phyloP scores from a whole-genome alignment of 1,139 yeast species.

The Kluyveromyces sp. region DNA sequence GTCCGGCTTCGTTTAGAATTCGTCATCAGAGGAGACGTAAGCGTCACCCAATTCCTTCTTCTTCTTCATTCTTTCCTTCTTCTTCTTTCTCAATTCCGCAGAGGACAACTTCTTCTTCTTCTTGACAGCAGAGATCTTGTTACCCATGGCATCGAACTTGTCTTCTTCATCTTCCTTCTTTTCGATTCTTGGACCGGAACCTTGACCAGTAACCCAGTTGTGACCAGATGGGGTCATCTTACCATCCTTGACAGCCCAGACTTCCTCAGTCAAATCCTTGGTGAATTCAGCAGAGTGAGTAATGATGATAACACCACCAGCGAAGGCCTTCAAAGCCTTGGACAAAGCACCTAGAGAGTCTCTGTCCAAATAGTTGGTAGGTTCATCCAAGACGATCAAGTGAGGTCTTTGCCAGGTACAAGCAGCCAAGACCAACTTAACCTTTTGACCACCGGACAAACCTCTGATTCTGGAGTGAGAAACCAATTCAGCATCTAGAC shows the following conservation, averaged over 20 bases:
- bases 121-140: constrained; percentile 94
- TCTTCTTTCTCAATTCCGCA: constrained; percentile 99
- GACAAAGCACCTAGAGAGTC: constrained; percentile 99
- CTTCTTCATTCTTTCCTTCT: constrained; percentile 99
- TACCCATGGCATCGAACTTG: constrained; percentile 99
- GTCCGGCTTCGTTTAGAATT: constrained; percentile 18
- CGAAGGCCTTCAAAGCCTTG: constrained; percentile 96
- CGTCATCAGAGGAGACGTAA: constrained; percentile 91
- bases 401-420: constrained; percentile 99
- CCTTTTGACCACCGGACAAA: constrained; percentile 99
- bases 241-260: constrained; percentile 99
- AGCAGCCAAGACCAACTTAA: constrained; percentile 98
- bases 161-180: constrained; percentile 97
- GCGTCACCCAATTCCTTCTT: constrained; percentile 99
- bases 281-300: constrained; percentile 99
- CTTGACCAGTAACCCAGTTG: constrained; percentile 99
- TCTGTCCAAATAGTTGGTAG: constrained; percentile 98
- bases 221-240: constrained; percentile 99
- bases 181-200: constrained; percentile 97
- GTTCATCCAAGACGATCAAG: constrained; percentile 97
- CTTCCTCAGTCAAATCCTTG: constrained; percentile 98
- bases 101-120: constrained; percentile 97
- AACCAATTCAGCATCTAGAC: constrained; percentile 97
- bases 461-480: constrained; percentile 99
- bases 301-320: constrained; percentile 99